phyloP scores from a whole-genome alignment of 176 grass and related monocot genomes.

The Musa acuminata region DNA sequence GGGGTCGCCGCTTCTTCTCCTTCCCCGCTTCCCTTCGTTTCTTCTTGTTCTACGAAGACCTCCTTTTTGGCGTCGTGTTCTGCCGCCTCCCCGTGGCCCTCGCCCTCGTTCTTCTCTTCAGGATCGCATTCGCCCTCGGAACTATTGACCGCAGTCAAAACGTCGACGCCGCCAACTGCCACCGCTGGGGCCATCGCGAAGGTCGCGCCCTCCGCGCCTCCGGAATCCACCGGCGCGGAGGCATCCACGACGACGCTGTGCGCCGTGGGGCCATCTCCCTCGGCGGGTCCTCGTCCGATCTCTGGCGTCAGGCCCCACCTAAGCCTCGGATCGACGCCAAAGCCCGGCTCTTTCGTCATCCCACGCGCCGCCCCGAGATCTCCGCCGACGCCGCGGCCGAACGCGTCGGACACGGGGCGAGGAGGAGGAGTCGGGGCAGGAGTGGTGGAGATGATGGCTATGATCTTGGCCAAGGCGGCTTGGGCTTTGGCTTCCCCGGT shows the following conservation, averaged over 20 bases:
- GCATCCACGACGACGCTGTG: background rate
- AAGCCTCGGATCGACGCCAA: slow-evolving; percentile 18
- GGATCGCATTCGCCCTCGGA: slow-evolving; percentile 26
- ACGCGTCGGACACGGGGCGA: background rate
- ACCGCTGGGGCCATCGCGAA: too few species aligned
- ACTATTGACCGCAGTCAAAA: background rate
- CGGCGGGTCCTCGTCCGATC: slow-evolving; percentile 9
- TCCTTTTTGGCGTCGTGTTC: too few species aligned
- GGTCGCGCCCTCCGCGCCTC: background rate
- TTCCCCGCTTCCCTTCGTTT: background rate
- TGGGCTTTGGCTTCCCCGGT: background rate
- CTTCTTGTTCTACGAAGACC: background rate
- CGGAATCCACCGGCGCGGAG: background rate
- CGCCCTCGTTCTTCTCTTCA: background rate
- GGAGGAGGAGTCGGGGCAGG: background rate
- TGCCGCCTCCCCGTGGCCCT: slow-evolving; percentile 2
- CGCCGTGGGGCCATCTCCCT: background rate
- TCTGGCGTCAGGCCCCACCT: slow-evolving; percentile 11
- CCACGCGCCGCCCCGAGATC: background rate
- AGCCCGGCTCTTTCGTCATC: background rate
- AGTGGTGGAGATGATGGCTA: background rate
- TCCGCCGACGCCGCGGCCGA: background rate
- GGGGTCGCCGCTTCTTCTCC: background rate
- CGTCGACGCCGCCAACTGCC: background rate
- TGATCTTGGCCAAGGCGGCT: background rate